phyloP scores from a whole-genome alignment of 192 early-diverging fungal genomes.

The Funneliformis mosseae region DNA sequence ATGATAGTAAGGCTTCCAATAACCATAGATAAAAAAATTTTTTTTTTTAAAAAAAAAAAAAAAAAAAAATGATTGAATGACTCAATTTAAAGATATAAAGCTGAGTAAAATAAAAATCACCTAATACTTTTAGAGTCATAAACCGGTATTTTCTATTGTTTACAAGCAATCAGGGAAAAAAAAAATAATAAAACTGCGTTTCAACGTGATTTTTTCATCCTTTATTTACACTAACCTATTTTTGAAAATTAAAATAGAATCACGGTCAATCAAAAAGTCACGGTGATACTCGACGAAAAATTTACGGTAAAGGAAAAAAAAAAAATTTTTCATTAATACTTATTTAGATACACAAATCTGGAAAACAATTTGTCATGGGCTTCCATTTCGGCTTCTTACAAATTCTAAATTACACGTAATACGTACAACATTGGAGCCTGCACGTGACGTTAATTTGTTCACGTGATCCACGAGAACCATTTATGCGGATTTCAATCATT shows the following conservation, averaged over 20 bases:
- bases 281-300: background rate
- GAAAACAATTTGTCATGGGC: background rate
- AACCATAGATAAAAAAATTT: background rate
- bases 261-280: background rate
- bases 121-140: too few species aligned
- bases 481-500: too few species aligned
- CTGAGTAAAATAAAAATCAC: too few species aligned
- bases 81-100: too few species aligned
- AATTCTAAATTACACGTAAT: background rate
- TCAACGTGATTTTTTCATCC: background rate
- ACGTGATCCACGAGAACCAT: background rate
- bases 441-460: background rate
- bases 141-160: background rate
- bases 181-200: background rate
- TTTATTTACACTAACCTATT: too few species aligned
- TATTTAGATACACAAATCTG: background rate
- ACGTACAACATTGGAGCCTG: too few species aligned
- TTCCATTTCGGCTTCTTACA: background rate
- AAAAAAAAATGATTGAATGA: too few species aligned
- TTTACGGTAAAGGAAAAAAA: background rate
- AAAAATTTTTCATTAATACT: background rate
- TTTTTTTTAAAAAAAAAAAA: background rate
- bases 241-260: too few species aligned
- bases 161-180: background rate
- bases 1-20: background rate